Evolutionary conservation across 331 rosid species (phyloP).

Genomic region (Pyracantha coccinea): DNA sequence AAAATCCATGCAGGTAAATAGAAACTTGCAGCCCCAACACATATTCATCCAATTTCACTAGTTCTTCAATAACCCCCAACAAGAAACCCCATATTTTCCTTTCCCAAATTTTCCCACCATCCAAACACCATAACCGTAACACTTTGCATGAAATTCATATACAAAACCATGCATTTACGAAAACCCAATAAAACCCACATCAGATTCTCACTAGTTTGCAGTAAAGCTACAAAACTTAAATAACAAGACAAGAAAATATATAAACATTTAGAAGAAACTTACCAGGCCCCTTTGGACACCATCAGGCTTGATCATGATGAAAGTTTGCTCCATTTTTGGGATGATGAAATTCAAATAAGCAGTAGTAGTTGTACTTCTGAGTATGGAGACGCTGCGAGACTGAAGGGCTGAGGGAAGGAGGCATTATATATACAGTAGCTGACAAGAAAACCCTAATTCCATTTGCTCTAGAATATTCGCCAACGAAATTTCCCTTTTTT

Average conservation of each 20-base stretch:
- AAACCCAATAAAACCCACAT: constrained; percentile 1
- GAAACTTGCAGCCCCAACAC: not conserved
- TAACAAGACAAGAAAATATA: not conserved
- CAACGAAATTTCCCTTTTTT: not conserved
- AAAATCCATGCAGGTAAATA: not conserved
- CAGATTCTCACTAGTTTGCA: not conserved
- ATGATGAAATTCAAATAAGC: not conserved
- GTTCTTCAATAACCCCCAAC: not conserved
- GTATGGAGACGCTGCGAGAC: not conserved
- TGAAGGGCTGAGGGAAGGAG: not conserved
- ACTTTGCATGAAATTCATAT: not conserved
- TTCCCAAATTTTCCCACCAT: not conserved
- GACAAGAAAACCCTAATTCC: constrained; percentile 6
- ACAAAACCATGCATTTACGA: not conserved
- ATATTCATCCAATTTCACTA: not conserved
- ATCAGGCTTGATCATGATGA: constrained; percentile 98
- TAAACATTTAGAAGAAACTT: not conserved
- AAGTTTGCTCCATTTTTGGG: constrained; percentile 73
- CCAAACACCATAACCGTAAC: not conserved
- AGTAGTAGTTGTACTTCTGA: not conserved
- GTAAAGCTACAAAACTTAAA: not conserved
- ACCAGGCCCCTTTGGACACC: constrained; percentile 96
- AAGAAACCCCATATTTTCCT: not conserved
- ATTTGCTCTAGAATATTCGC: constrained; percentile 1
- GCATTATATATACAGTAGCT: not conserved